Percentiles rank a stretch among this genome's conserved stretches.
phyloP scores from a whole-genome alignment of 2,329 filamentous ascomycete genomes.

The Pestalotiopsis sp. region DNA sequence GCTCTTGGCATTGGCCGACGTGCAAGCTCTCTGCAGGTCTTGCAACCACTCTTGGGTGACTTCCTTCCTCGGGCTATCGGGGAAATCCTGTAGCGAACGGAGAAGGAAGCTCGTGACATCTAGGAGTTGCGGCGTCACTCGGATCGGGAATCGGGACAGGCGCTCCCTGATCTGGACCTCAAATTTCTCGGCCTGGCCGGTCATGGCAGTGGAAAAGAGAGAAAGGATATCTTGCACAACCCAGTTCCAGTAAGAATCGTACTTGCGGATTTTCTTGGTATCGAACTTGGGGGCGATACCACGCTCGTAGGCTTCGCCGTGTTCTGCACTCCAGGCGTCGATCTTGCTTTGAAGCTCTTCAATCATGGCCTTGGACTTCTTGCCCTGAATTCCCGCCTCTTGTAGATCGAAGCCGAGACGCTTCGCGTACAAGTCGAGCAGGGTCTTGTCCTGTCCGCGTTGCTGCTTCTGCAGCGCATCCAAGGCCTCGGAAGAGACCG shows the following conservation, averaged over 20 bases:
- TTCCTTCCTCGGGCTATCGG: not conserved
- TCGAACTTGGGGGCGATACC: slow-evolving; percentile 34
- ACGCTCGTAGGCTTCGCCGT: slow-evolving; percentile 29
- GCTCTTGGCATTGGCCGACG: not conserved
- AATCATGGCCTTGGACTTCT: slow-evolving; percentile 12
- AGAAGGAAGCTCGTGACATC: slow-evolving; percentile 4
- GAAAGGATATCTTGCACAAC: slow-evolving; percentile 25
- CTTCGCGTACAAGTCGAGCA: slow-evolving; percentile 14
- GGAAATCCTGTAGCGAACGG: not conserved
- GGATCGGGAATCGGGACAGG: slow-evolving; percentile 4
- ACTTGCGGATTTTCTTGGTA: slow-evolving; percentile 27
- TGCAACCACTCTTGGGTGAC: slow-evolving; percentile 9
- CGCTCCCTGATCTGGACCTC: slow-evolving; percentile 11
- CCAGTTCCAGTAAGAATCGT: slow-evolving; percentile 40
- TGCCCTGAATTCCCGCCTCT: not conserved
- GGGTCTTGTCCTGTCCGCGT: slow-evolving; percentile 2
- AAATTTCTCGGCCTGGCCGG: slow-evolving; percentile 2
- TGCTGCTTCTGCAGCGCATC: slow-evolving; percentile 11
- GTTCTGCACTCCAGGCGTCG: slow-evolving; percentile 28
- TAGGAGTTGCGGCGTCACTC: slow-evolving; percentile 13
- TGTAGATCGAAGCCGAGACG: slow-evolving; percentile 8
- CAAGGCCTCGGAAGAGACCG: slow-evolving; percentile 10
- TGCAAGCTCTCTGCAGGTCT: slow-evolving; percentile 11
- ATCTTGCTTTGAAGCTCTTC: slow-evolving; percentile 18
- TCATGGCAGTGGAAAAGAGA: slow-evolving; percentile 7